phyloP scores from a whole-genome alignment of 2,329 filamentous ascomycete species.

The Pestalotiopsis sp. region DNA sequence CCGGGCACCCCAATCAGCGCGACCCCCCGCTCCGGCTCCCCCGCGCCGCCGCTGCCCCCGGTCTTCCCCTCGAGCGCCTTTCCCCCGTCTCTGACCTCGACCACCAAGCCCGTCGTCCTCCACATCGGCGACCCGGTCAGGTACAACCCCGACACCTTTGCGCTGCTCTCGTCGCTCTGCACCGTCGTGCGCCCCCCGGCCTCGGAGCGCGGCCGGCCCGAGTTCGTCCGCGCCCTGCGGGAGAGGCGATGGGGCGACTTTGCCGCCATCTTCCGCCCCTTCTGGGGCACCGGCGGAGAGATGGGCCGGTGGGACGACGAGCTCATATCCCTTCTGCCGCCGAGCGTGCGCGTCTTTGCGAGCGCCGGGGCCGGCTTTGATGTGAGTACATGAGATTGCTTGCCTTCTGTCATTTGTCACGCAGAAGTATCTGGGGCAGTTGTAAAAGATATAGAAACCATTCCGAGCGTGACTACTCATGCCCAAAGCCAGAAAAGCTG shows the following conservation, averaged over 20 bases:
- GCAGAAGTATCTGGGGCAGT: no score
- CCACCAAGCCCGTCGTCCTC: slow-evolving; percentile 60
- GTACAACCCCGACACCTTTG: slow-evolving; percentile 51
- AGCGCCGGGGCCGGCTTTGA: slow-evolving; percentile 65
- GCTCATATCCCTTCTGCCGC: slow-evolving; percentile 56
- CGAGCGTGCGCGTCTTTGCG: slow-evolving; percentile 58
- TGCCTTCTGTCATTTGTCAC: not conserved
- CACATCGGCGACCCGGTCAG: slow-evolving; percentile 70
- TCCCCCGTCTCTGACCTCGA: slow-evolving; percentile 10
- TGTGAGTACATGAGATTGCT: slow-evolving; percentile 1
- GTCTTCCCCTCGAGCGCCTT: not conserved
- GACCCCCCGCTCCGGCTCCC: slow-evolving; percentile 47
- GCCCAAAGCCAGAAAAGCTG: not conserved
- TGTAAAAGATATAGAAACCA: no score
- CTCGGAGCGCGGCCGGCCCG: slow-evolving; percentile 52
- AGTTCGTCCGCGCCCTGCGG: slow-evolving; percentile 51
- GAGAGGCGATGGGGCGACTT: slow-evolving; percentile 60
- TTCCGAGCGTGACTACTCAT: not conserved
- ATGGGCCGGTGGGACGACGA: slow-evolving; percentile 66
- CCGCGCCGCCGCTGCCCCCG: slow-evolving; percentile 27
- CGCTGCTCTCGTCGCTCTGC: slow-evolving; percentile 44
- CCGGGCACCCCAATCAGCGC: slow-evolving; percentile 35
- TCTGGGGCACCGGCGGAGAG: slow-evolving; percentile 67
- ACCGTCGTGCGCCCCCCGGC: slow-evolving; percentile 53
- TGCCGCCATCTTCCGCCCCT: slow-evolving; percentile 54